A percentile compares a stretch with the other conserved stretches of the same genome.
Evolutionary conservation across 352 stramenopile species (phyloP).

Genomic region (Globisporangium cylindrosporum): DNA sequence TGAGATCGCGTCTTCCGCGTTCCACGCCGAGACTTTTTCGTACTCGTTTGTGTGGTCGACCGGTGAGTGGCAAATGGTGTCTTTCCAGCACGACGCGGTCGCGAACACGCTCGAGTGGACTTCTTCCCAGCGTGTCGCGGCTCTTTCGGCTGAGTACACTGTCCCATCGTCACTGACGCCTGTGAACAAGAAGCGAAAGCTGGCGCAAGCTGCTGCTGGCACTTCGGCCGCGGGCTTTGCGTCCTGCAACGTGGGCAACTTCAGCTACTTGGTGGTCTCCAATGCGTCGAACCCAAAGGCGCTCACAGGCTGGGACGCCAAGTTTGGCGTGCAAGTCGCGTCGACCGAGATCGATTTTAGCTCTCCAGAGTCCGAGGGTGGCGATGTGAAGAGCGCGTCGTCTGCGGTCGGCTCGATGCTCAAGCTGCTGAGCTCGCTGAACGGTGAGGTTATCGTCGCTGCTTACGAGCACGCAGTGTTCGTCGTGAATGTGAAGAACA

Average conservation of each 20-base stretch:
- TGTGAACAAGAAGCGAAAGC: conserved; percentile 68
- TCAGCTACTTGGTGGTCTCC: conserved; percentile 57
- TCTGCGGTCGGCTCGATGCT: conserved; percentile 40
- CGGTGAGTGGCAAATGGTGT: conserved; percentile 54
- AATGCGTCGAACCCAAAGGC: conserved; percentile 31
- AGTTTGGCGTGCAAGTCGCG: conserved; percentile 68
- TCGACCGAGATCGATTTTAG: conserved; percentile 41
- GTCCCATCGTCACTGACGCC: conserved; percentile 19
- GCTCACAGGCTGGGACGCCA: conserved; percentile 66
- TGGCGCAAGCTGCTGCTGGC: conserved; percentile 21
- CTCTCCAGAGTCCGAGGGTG: conserved; percentile 22
- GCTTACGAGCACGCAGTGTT: conserved; percentile 64
- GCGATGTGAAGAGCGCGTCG: conserved; percentile 12
- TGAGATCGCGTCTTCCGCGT: conserved; percentile 42
- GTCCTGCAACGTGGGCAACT: conserved; percentile 39
- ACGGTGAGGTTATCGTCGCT: conserved; percentile 60
- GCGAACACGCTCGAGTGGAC: conserved; percentile 38
- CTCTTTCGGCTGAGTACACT: conserved; percentile 21
- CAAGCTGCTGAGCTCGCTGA: conserved; percentile 43
- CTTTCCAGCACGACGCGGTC: conserved; percentile 47
- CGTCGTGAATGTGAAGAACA: conserved; percentile 66
- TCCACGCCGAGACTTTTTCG: conserved; percentile 69
- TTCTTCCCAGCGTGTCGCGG: conserved; percentile 40
- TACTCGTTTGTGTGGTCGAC: conserved; percentile 63
- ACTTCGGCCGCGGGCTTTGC: conserved; percentile 25